These are phyloP conservation scores for Wallacemonas sp. DNA, from an alignment of 208 protist genomes.

Conservation along the genomic window DNA sequence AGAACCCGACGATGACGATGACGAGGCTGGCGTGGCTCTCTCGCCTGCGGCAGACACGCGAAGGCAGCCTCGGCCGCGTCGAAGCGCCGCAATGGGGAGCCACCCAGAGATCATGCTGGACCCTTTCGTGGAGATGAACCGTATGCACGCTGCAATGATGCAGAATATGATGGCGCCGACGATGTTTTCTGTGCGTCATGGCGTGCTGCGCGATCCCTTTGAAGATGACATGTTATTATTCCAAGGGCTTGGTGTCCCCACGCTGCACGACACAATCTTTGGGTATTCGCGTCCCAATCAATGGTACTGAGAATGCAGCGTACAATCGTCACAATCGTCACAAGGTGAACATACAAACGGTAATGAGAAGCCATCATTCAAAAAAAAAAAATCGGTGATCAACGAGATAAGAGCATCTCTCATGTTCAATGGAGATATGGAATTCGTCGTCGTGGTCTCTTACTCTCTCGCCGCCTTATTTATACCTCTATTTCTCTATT, in stretches of 20 bases:
- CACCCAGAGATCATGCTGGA: not conserved
- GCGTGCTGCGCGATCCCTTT: not conserved
- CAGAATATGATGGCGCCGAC: conserved; percentile 18
- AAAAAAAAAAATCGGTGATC: too few relatives aligned
- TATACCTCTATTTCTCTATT: not conserved
- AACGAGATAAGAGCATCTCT: too few relatives aligned
- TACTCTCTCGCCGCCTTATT: not conserved
- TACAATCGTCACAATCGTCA: too few relatives aligned
- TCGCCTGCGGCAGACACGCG: not conserved
- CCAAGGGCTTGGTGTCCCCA: too few relatives aligned
- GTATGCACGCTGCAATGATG: conserved; percentile 21
- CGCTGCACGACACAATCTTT: too few relatives aligned
- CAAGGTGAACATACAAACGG: too few relatives aligned
- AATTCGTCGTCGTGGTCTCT: not conserved
- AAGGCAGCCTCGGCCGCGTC: not conserved
- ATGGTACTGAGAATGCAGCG: too few relatives aligned
- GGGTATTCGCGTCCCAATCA: too few relatives aligned
- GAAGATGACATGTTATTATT: not conserved
- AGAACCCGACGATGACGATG: conserved; percentile 39
- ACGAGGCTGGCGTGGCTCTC: not conserved
- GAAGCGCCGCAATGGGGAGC: not conserved
- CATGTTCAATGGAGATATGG: too few relatives aligned
- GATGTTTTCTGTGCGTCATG: too few relatives aligned
- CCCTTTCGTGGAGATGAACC: conserved; percentile 29
- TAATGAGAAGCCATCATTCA: too few relatives aligned